These are phyloP conservation scores for Podaxis sp. DNA, from an alignment of 768 basidiomycete genomes.

Conservation along the genomic window DNA sequence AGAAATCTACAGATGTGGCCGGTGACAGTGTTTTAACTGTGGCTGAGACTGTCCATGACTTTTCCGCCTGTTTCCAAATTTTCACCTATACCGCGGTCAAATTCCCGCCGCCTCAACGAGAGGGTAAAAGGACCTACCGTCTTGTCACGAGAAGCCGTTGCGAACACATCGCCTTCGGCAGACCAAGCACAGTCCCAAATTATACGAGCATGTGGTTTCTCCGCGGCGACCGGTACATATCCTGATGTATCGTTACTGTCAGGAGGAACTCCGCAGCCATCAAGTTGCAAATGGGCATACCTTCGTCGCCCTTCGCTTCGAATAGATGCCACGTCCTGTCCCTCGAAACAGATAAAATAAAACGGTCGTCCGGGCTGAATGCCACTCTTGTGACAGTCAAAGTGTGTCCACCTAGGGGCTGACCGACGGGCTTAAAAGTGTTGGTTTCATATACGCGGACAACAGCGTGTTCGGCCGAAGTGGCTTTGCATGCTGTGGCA, in stretches of 20 bases:
- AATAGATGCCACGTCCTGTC: slow-evolving; percentile 92
- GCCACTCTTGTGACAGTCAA: slow-evolving; percentile 88
- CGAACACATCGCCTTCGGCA: slow-evolving; percentile 71
- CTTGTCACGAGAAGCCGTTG: slow-evolving; percentile 93
- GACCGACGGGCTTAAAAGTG: slow-evolving; percentile 66
- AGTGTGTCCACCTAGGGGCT: slow-evolving; percentile 75
- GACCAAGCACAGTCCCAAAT: slow-evolving; percentile 97
- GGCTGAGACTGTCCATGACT: slow-evolving; percentile 51
- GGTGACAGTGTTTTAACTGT: slow-evolving; percentile 72
- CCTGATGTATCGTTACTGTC: slow-evolving; percentile 30
- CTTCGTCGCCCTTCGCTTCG: slow-evolving; percentile 37
- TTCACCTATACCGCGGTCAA: slow-evolving; percentile 55
- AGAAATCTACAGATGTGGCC: slow-evolving; percentile 74
- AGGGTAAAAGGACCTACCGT: slow-evolving; percentile 45
- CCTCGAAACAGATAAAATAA: slow-evolving; percentile 80
- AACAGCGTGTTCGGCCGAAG: slow-evolving; percentile 83
- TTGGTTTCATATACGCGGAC: slow-evolving; percentile 76
- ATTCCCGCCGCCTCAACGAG: neutral
- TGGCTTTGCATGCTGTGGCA: slow-evolving; percentile 90
- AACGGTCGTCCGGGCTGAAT: slow-evolving; percentile 83
- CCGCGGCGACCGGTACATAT: slow-evolving; percentile 57
- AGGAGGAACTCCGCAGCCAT: neutral
- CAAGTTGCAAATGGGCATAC: slow-evolving; percentile 22
- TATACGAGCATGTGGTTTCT: slow-evolving; percentile 88
- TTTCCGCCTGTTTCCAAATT: slow-evolving; percentile 58